Conservation (phyloP, 768 basidiomycete species). For the Sarcodon sp. region DNA sequence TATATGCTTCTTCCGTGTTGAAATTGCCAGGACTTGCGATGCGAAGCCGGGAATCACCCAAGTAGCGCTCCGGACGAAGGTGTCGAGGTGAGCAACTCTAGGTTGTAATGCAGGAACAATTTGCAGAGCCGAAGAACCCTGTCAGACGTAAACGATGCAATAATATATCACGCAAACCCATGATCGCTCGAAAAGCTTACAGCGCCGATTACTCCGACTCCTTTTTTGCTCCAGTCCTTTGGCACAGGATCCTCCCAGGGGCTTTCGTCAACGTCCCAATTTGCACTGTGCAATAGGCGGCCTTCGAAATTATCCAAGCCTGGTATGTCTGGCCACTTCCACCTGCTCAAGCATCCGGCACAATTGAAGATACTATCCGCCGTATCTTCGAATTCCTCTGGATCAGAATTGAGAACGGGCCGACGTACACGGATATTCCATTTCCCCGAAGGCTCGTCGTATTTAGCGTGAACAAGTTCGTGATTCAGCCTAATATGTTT, state of each 20-base stretch:
- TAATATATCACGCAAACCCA: not conserved
- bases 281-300: constrained; percentile 22
- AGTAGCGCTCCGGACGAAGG: constrained; percentile 13
- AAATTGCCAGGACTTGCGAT: constrained; percentile 5
- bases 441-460: not conserved
- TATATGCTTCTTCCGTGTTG: constrained; percentile 2
- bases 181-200: constrained; percentile 1
- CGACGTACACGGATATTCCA: not conserved
- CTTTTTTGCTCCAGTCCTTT: constrained; percentile 12
- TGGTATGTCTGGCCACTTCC: constrained; percentile 25
- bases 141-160: not conserved
- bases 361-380: constrained; percentile 21
- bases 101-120: constrained; percentile 13
- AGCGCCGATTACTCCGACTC: constrained; percentile 12
- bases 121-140: constrained; percentile 13
- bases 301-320: constrained; percentile 22
- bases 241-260: not conserved
- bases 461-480: constrained; percentile 24
- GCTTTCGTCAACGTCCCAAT: constrained; percentile 8
- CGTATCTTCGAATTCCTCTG: constrained; percentile 1
- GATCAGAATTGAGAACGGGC: not conserved
- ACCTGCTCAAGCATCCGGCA: constrained; percentile 21
- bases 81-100: constrained; percentile 6
- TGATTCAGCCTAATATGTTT: constrained; percentile 43
- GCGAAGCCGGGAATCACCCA: constrained; percentile 7